Conservation (phyloP, 306 rosid genomes). For the Citrullus colocynthis region DNA sequence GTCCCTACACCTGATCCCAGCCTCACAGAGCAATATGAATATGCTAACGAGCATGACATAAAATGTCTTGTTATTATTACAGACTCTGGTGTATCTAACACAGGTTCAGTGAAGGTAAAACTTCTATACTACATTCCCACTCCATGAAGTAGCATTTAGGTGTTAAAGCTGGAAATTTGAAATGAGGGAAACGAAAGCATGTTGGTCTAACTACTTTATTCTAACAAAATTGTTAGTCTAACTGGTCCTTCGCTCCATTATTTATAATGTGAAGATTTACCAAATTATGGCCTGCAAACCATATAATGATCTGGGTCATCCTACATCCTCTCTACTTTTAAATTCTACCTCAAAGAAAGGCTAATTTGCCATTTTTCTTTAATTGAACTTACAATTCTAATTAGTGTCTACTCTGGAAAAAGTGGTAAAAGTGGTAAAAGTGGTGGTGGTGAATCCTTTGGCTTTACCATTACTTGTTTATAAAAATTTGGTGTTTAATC, state of each 20-base stretch:
- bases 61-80: slow-evolving; percentile 81
- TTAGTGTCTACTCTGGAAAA: background rate
- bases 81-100: slow-evolving; percentile 43
- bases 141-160: background rate
- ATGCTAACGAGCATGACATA: slow-evolving; percentile 82
- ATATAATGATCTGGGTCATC: background rate
- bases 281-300: background rate
- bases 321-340: background rate
- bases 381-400: background rate
- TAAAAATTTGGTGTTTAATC: background rate
- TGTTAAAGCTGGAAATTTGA: background rate
- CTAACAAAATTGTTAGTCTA: background rate
- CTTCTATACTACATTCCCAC: background rate
- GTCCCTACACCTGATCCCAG: slow-evolving; percentile 82
- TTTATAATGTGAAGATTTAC: background rate
- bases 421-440: too few relatives aligned
- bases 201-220: background rate
- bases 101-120: slow-evolving; percentile 63
- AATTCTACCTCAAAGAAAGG: background rate
- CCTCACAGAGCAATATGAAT: slow-evolving; percentile 91
- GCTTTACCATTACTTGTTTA: background rate
- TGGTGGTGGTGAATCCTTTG: background rate
- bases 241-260: background rate
- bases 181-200: background rate
- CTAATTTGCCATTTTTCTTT: background rate